Evolutionary conservation across 805 yeast species (phyloP).

Genomic region (Ogataea salicorniae): DNA sequence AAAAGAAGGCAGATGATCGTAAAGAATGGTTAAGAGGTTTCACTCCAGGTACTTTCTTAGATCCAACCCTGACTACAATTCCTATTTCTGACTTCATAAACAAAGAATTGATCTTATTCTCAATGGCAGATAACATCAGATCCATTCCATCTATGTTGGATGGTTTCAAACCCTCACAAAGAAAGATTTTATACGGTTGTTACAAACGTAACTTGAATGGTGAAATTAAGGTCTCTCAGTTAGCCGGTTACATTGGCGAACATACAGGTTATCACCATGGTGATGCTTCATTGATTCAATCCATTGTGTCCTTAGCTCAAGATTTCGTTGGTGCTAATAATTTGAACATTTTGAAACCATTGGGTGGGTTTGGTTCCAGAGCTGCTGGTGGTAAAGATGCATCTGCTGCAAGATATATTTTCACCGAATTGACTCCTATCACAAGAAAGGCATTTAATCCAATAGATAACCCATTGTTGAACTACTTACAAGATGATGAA

Average conservation of each 20-base stretch:
- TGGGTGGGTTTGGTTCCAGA: conserved; percentile 95
- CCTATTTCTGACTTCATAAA: conserved; percentile 93
- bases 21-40: conserved; percentile 94
- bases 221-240: conserved; percentile 86
- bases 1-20: conserved; percentile 93
- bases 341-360: conserved; percentile 76
- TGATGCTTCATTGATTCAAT: conserved; percentile 79
- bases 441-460: conserved; percentile 75
- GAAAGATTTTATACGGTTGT: conserved; percentile 86
- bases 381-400: conserved; percentile 97
- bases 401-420: conserved; percentile 96
- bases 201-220: conserved; percentile 70
- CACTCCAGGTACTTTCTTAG: conserved; percentile 87
- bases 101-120: conserved; percentile 88
- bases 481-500: conserved; percentile 88
- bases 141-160: conserved; percentile 93
- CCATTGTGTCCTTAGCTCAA: conserved; percentile 92
- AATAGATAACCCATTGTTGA: conserved; percentile 71
- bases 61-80: conserved; percentile 66
- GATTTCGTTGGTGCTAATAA: conserved; percentile 92
- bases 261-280: conserved; percentile 95
- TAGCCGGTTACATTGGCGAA: conserved; percentile 85
- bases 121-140: conserved; percentile 94
- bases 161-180: conserved; percentile 95
- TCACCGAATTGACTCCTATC: conserved; percentile 73